Base-by-base conservation (phyloP, 2,329 filamentous ascomycete genomes). In the Penicillium palitans region DNA sequence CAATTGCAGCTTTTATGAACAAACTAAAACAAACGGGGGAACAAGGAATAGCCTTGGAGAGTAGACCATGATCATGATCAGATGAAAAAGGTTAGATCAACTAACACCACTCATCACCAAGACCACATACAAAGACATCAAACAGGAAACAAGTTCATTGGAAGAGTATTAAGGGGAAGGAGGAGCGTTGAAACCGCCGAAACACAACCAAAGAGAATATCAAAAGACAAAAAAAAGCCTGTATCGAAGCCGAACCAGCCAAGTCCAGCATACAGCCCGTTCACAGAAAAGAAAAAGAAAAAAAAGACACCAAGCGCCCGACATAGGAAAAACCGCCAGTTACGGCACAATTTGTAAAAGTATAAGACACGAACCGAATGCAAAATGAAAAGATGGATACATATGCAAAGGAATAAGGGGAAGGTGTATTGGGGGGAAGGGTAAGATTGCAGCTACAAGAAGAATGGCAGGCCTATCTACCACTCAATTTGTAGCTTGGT, bases 301-400 rank as follows among this genome's bases (percentile, higher is more conserved):
- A 13, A 54, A 39, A 50, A 58, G 47, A 64, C 57, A 49, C 63
- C 61, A 40, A 49, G 60, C 63, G 52, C 61, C 61, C 19, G 39
- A 62, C 57, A 61, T 48, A 64, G 46, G 57, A 59, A 55, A 64
- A 58, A 59, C 53, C 54, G 58, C 61, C 61, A 50, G 58, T 58
- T 42, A 58, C 50, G 55, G 55, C 44, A 58, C 58, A 65, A 65
- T 65, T 64, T 64, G 48, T 59, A 56, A 63, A 63, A 62, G 42
- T 65, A 65, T 67, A 60, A 66, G 55, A 67, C 64, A 66, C 37
- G 61, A 62, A 64, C 58, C 51, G 59, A 61, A 66, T 67, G 65
- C 64, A 66, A 67, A 21, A 50, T 50, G 54, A 29, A 44, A 47
- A 52, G 35, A 48, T 27, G 33, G 47, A 52, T 44, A 57, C 42